Conservation (phyloP, 108 stramenopile genomes). For the Asterionellopsis glacialis region DNA sequence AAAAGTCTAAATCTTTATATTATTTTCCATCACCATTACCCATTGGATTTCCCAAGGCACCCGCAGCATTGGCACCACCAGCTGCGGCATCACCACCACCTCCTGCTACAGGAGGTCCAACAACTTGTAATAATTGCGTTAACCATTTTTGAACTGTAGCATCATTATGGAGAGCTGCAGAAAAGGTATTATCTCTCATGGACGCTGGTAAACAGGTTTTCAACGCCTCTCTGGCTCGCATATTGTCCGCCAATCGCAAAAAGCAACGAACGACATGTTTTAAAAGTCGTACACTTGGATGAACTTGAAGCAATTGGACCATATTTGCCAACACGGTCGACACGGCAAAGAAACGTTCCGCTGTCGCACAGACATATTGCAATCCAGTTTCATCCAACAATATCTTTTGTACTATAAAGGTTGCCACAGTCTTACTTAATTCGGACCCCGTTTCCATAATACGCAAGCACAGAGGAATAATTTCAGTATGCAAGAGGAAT, state of each 20-base stretch:
- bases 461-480: constrained; percentile 54
- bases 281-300: constrained; percentile 89
- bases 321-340: constrained; percentile 91
- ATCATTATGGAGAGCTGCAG: constrained; percentile 75
- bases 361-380: constrained; percentile 97
- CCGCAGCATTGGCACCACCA: too few relatives aligned
- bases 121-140: constrained; percentile 63
- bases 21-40: too few relatives aligned
- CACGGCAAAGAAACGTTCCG: constrained; percentile 98
- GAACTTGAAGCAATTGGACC: constrained; percentile 82
- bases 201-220: constrained; percentile 88
- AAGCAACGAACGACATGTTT: constrained; percentile 99
- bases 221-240: constrained; percentile 92
- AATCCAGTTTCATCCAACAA: constrained; percentile 96
- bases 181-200: constrained; percentile 89
- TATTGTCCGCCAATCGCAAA: constrained; percentile 92
- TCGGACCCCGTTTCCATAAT: constrained; percentile 93
- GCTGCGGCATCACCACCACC: neutral
- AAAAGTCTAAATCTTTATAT: too few relatives aligned
- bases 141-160: constrained; percentile 91
- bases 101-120: constrained; percentile 26
- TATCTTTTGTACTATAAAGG: constrained; percentile 99
- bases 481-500: constrained; percentile 95
- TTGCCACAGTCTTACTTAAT: constrained; percentile 96
- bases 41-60: too few relatives aligned